Evolutionary conservation across 192 early-diverging fungal species (phyloP).

Genomic region (Spinellus fusiger): DNA sequence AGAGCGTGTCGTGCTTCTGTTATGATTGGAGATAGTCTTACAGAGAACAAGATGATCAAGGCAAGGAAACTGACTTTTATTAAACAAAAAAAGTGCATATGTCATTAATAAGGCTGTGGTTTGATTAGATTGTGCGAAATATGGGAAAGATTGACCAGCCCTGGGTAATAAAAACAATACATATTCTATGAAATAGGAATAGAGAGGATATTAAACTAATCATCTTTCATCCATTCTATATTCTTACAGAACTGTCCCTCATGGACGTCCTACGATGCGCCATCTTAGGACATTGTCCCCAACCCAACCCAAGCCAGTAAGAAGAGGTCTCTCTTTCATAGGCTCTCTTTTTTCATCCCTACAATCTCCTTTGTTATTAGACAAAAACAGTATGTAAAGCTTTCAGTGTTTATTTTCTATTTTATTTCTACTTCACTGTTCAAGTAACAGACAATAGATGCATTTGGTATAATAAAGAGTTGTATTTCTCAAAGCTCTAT

Average conservation of each 20-base stretch:
- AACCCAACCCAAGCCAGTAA: not conserved
- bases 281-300: constrained; percentile 45
- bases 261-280: constrained; percentile 93
- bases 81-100: not conserved
- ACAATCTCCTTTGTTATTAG: not conserved
- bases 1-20: constrained; percentile 84
- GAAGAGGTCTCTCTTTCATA: not conserved
- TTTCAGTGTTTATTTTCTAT: too few relatives aligned
- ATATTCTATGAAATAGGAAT: not conserved
- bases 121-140: constrained; percentile 60
- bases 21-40: constrained; percentile 88
- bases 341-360: not conserved
- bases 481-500: too few relatives aligned
- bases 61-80: constrained; percentile 17
- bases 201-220: not conserved
- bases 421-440: too few relatives aligned
- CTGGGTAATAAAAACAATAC: constrained; percentile 50
- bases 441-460: too few relatives aligned
- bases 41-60: constrained; percentile 62
- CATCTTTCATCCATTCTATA: not conserved
- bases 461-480: too few relatives aligned
- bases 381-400: too few relatives aligned
- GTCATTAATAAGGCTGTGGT: not conserved
- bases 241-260: constrained; percentile 79
- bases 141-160: constrained; percentile 88